A percentile compares a stretch with the other conserved stretches of the same genome.
phyloP scores from a whole-genome alignment of 306 rosid genomes.

The Erythrophleum fordii region DNA sequence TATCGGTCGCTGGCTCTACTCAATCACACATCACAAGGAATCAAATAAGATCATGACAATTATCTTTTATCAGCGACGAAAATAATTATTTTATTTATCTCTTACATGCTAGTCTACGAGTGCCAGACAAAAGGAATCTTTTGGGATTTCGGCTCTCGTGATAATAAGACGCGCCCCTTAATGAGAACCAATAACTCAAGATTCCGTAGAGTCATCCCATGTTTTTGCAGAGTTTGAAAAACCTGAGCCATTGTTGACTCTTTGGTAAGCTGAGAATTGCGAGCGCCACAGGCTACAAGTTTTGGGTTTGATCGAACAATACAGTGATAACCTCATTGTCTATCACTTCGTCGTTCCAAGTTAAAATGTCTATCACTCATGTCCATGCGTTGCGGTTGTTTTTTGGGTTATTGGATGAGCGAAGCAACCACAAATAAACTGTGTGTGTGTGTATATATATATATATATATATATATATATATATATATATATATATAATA shows the following conservation, averaged over 20 bases:
- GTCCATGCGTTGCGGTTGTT: slow-evolving; percentile 20
- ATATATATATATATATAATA: too few relatives aligned
- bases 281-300: slow-evolving; percentile 34
- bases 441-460: too few relatives aligned
- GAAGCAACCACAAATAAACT: neutral
- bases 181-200: slow-evolving; percentile 35
- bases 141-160: slow-evolving; percentile 18
- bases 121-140: slow-evolving; percentile 27
- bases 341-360: neutral
- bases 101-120: too few relatives aligned
- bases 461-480: too few relatives aligned
- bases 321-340: neutral
- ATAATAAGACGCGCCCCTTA: slow-evolving; percentile 21
- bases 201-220: slow-evolving; percentile 31
- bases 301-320: slow-evolving; percentile 21
- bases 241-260: slow-evolving; percentile 5
- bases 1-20: neutral
- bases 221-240: neutral
- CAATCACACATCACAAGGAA: neutral
- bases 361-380: neutral
- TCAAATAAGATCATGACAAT: neutral
- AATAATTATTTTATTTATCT: too few relatives aligned
- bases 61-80: too few relatives aligned
- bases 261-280: neutral
- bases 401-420: neutral